Evolutionary conservation across 2,329 filamentous ascomycete species (phyloP).

Genomic region (Aureobasidium zeae): DNA sequence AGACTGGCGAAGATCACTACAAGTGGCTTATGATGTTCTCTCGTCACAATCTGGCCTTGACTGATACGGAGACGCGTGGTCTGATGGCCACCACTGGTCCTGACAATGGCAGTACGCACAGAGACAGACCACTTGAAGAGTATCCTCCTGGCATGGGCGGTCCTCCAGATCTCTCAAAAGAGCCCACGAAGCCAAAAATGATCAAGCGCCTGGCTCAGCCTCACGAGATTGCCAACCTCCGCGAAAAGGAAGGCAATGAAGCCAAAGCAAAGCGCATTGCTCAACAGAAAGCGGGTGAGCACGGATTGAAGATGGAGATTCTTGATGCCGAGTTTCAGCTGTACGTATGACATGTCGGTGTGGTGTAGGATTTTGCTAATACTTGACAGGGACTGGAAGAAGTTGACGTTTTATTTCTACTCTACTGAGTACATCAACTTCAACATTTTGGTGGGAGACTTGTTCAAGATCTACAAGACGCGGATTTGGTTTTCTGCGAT

Average conservation of each 20-base stretch:
- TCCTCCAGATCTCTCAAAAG: conserved; percentile 6
- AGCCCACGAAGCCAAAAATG: conserved; percentile 84
- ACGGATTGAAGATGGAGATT: conserved; percentile 95
- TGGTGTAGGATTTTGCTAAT: conserved; percentile 13
- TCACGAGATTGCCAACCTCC: conserved; percentile 79
- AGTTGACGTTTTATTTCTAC: conserved; percentile 98
- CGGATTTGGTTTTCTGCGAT: conserved; percentile 99
- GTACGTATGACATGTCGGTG: conserved; percentile 48
- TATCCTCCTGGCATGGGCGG: conserved; percentile 16
- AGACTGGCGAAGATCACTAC: conserved; percentile 91
- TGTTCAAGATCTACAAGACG: conserved; percentile 99
- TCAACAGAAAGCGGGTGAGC: conserved; percentile 92
- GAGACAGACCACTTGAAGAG: conserved; percentile 6
- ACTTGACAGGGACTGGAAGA: conserved; percentile 83
- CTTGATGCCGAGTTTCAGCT: conserved; percentile 97
- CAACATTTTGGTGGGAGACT: conserved; percentile 89
- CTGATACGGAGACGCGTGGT: conserved; percentile 14
- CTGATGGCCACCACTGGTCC: conserved; percentile 52
- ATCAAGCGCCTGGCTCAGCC: conserved; percentile 90
- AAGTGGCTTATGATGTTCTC: conserved; percentile 98
- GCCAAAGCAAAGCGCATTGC: conserved; percentile 95
- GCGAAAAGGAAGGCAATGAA: conserved; percentile 95
- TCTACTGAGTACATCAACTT: conserved; percentile 98
- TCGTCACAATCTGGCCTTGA: conserved; percentile 27
- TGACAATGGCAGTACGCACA: not conserved